A percentile compares a stretch with the other conserved stretches of the same genome.
These are phyloP conservation scores for Medicago ruthenica DNA, from an alignment of 306 rosid species.

Conservation along the genomic window DNA sequence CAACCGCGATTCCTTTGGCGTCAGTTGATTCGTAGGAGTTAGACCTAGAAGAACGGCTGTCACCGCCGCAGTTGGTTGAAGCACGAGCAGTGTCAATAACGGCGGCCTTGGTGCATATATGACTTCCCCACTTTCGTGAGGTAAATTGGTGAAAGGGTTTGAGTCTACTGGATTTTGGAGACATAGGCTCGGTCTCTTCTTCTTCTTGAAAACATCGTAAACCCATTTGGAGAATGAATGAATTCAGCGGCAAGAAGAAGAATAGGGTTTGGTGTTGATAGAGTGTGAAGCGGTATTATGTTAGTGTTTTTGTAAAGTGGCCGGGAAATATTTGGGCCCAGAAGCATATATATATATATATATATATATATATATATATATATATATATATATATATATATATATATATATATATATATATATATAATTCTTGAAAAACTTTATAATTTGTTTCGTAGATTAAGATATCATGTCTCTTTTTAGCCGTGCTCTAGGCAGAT, in stretches of 20 bases:
- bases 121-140: conserved; percentile 80
- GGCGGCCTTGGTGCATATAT: conserved; percentile 55
- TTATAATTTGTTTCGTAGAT: too few species aligned
- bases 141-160: conserved; percentile 77
- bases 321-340: too few species aligned
- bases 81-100: neutral
- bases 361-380: too few species aligned
- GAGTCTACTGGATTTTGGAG: conserved; percentile 60
- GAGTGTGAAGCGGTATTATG: too few species aligned
- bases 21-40: conserved; percentile 42
- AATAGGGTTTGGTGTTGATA: too few species aligned
- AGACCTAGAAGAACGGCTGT: conserved; percentile 52
- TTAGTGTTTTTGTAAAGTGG: too few species aligned
- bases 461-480: too few species aligned
- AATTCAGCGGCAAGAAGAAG: neutral
- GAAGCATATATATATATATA: too few species aligned
- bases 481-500: too few species aligned
- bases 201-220: conserved; percentile 33
- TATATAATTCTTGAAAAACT: too few species aligned
- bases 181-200: conserved; percentile 45
- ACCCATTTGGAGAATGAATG: conserved; percentile 47
- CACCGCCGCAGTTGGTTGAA: neutral
- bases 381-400: too few species aligned
- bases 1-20: conserved; percentile 71
- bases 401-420: too few species aligned